Conservation (phyloP, 345 rosid species). For the Citrus reticulata region DNA sequence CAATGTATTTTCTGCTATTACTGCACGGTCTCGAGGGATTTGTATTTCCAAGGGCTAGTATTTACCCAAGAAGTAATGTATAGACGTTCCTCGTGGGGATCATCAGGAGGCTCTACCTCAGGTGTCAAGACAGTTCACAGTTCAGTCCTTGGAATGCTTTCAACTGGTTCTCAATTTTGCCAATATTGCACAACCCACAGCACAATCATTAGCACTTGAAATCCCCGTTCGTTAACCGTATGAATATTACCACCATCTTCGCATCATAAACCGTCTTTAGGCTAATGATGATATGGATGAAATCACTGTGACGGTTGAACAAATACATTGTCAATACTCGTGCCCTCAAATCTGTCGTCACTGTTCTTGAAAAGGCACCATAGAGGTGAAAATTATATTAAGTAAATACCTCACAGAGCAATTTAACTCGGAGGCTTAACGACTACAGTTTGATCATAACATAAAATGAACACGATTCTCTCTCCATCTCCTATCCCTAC, state of each 20-base stretch:
- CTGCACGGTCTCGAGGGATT: too few relatives aligned
- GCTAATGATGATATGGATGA: neutral
- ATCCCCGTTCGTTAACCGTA: neutral
- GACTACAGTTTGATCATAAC: constrained; percentile 22
- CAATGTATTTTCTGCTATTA: too few relatives aligned
- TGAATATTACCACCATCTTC: too few relatives aligned
- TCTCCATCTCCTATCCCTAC: constrained; percentile 27
- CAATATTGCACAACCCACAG: neutral
- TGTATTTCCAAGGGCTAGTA: too few relatives aligned
- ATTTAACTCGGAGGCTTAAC: constrained; percentile 42
- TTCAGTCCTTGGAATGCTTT: too few relatives aligned
- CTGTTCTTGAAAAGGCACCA: constrained; percentile 8
- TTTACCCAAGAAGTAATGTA: too few relatives aligned
- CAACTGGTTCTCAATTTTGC: too few relatives aligned
- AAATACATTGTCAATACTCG: neutral
- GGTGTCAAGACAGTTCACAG: too few relatives aligned
- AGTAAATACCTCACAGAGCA: constrained; percentile 37
- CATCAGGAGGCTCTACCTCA: too few relatives aligned
- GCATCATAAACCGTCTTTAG: too few relatives aligned
- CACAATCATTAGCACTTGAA: neutral
- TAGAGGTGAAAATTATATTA: constrained; percentile 11
- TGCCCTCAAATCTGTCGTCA: constrained; percentile 2
- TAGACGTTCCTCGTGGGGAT: too few relatives aligned
- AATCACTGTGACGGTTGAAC: neutral
- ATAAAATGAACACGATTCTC: constrained; percentile 9